Base-by-base conservation (phyloP, 768 basidiomycete genomes). In the Suillus brevipes region DNA sequence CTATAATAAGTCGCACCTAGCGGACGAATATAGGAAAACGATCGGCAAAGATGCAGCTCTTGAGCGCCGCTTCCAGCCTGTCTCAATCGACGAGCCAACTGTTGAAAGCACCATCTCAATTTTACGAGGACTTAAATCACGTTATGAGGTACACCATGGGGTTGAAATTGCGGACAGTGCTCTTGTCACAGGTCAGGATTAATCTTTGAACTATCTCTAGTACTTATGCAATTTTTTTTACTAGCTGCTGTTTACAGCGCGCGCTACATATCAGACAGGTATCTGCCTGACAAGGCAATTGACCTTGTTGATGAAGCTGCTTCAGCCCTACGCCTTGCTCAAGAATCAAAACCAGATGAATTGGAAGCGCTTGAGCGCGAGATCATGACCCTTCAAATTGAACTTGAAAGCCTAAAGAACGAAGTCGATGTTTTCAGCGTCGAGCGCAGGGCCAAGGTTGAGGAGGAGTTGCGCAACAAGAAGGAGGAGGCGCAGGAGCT, bases 301-400 rank as follows among this genome's bases (percentile, higher is more conserved):
- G 94, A 97, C 74, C 83, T 97, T 3, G 87, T 98, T 1, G 97
- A 99, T 75, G 97, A 98, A 76, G 95, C 95, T 4, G 91, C 93
- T 1, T 92, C 92, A 2, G 84, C 93, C 0, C 81, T 98, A 6
- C 87, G 94, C 0, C 86, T 97, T 4, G 91, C 94, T 0, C 95
- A 95, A 71, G 93, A 95, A 72, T 89, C 87, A 38, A 94, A 95
- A 72, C 95, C 95, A 0, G 90, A 94, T 62, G 89, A 89, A 63
- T 82, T 97, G 0, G 94, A 97, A 72, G 81, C 83, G 1, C 83
- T 96, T 13, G 91, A 95, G 65, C 82, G 95, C 45, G 90, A 92
- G 65, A 89, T 95, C 23, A 82, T 95, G 72, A 95, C 92, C 0
- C 79, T 95, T 18, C 89, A 96, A 74, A 97, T 96, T 68, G 95